Evolutionary conservation across 2,329 filamentous ascomycete species (phyloP).

Genomic region (Neopestalotiopsis rosae): DNA sequence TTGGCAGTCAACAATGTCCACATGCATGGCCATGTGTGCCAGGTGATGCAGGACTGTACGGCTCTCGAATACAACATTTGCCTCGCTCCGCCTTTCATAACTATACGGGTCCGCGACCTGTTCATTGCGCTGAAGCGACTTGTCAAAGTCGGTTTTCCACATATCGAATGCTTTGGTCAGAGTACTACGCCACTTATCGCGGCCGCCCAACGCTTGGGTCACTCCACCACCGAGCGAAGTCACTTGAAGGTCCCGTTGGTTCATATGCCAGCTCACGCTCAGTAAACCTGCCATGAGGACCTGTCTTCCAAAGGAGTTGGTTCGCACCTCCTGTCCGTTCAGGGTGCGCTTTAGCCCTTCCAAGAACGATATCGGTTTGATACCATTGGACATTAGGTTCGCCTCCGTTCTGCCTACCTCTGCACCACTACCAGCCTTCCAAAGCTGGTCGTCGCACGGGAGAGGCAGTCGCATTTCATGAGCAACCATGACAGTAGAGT

Average conservation of each 20-base stretch:
- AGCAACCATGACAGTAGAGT: constrained; percentile 95
- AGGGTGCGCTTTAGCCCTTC: constrained; percentile 90
- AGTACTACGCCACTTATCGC: constrained; percentile 88
- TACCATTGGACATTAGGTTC: constrained; percentile 78
- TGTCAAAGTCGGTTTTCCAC: constrained; percentile 93
- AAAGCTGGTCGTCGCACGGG: constrained; percentile 90
- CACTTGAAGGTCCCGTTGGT: constrained; percentile 91
- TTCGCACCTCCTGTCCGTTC: constrained; percentile 83
- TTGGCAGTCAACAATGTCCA: constrained; percentile 96
- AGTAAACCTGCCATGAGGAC: constrained; percentile 93
- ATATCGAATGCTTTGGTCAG: constrained; percentile 89
- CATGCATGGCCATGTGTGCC: constrained; percentile 97
- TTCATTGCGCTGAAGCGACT: constrained; percentile 70
- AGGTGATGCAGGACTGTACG: constrained; percentile 90
- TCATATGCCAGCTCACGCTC: constrained; percentile 97
- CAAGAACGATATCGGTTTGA: constrained; percentile 85
- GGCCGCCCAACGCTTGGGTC: constrained; percentile 78
- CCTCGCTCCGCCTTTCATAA: constrained; percentile 67
- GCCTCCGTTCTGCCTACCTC: constrained; percentile 87
- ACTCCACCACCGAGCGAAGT: constrained; percentile 79
- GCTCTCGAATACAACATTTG: constrained; percentile 77
- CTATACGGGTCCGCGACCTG: constrained; percentile 58
- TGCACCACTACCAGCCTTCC: constrained; percentile 86
- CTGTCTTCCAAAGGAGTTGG: constrained; percentile 91
- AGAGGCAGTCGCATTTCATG: constrained; percentile 92